Percentiles rank a stretch among this genome's conserved stretches.
phyloP scores from a whole-genome alignment of 805 yeast genomes.

The Wickerhamomyces hampshirensis region DNA sequence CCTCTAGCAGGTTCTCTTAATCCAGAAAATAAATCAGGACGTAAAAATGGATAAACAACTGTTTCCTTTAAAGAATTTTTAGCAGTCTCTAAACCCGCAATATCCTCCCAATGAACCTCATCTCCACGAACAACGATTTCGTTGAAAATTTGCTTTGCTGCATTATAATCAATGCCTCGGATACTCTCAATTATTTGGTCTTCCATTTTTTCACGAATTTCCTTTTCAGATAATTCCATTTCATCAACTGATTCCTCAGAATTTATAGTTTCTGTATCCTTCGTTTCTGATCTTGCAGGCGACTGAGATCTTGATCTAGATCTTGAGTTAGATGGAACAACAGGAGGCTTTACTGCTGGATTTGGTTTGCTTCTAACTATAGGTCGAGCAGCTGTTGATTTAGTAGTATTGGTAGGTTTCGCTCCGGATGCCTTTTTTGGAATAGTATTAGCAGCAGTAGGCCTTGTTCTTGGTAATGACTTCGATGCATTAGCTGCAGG shows the following conservation, averaged over 20 bases:
- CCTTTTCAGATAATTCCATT: slow-evolving; percentile 23
- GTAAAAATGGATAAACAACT: slow-evolving; percentile 89
- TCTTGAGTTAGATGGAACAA: too few species aligned
- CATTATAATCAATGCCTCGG: slow-evolving; percentile 68
- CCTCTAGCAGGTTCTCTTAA: slow-evolving; percentile 93
- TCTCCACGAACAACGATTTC: slow-evolving; percentile 90
- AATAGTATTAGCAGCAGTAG: slow-evolving; percentile 6
- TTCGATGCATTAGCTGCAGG: slow-evolving; percentile 3
- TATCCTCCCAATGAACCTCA: slow-evolving; percentile 91
- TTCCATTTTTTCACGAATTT: slow-evolving; percentile 25
- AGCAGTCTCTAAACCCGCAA: slow-evolving; percentile 88
- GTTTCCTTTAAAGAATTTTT: slow-evolving; percentile 88
- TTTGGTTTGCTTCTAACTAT: slow-evolving; percentile 2
- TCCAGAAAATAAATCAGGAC: slow-evolving; percentile 91
- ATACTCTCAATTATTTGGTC: slow-evolving; percentile 27
- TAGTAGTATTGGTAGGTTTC: slow-evolving; percentile 1
- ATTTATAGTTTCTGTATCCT: slow-evolving; percentile 22
- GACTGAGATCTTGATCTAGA: slow-evolving; percentile 19
- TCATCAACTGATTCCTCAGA: slow-evolving; percentile 19
- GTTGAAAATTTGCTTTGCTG: slow-evolving; percentile 80
- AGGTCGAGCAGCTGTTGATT: slow-evolving; percentile 2
- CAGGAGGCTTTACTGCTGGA: slow-evolving; percentile 5
- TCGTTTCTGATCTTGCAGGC: slow-evolving; percentile 14
- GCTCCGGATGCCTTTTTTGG: background rate
- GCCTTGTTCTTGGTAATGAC: slow-evolving; percentile 4